These are phyloP conservation scores for Huntiella omanensis DNA, from an alignment of 2,329 filamentous ascomycete genomes.

Conservation along the genomic window DNA sequence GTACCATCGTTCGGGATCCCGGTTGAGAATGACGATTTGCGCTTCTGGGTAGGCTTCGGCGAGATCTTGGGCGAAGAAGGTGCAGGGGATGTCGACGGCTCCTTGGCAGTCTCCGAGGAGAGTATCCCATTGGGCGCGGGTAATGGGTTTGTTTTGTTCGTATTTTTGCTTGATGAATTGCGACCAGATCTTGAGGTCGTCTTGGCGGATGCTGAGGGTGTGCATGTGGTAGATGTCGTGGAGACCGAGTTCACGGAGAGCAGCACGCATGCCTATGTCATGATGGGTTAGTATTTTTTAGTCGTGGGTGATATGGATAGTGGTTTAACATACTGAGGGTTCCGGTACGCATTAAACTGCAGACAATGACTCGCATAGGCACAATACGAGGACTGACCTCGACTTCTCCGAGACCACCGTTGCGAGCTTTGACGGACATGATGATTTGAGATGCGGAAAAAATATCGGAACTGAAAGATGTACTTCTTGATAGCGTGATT, in stretches of 20 bases:
- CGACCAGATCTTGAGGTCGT: slow-evolving; percentile 14
- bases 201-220: slow-evolving; percentile 9
- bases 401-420: slow-evolving; percentile 10
- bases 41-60: slow-evolving; percentile 20
- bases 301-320: not conserved
- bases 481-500: too few relatives aligned
- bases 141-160: slow-evolving; percentile 14
- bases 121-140: slow-evolving; percentile 26
- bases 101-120: slow-evolving; percentile 27
- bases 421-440: slow-evolving; percentile 5
- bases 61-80: slow-evolving; percentile 27
- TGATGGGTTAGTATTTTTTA: not conserved
- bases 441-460: not conserved
- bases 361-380: slow-evolving; percentile 23
- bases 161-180: slow-evolving; percentile 15
- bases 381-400: slow-evolving; percentile 16
- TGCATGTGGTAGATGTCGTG: slow-evolving; percentile 22
- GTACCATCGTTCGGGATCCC: slow-evolving; percentile 23
- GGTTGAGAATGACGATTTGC: slow-evolving; percentile 22
- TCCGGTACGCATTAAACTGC: slow-evolving; percentile 21
- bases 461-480: too few relatives aligned
- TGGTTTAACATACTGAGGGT: slow-evolving; percentile 18
- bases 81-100: slow-evolving; percentile 35
- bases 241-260: slow-evolving; percentile 20
- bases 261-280: slow-evolving; percentile 18